These are phyloP conservation scores for Ceriops decandra DNA, from an alignment of 345 rosid genomes.

Conservation along the genomic window DNA sequence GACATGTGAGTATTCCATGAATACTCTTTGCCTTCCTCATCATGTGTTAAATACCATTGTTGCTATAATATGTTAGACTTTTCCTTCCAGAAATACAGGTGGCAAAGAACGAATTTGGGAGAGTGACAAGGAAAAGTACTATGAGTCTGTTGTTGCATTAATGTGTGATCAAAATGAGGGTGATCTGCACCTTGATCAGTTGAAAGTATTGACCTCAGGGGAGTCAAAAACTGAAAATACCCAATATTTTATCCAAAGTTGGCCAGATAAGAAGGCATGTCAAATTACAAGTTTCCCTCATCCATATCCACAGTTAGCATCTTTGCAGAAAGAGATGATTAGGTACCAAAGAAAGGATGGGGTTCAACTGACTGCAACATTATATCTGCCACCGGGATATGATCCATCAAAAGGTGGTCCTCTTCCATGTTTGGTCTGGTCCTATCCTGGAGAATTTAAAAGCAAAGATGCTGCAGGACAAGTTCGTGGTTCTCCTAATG, in stretches of 20 bases:
- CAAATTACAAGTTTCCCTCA: slow-evolving; percentile 90
- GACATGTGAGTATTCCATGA: slow-evolving; percentile 66
- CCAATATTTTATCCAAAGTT: slow-evolving; percentile 74
- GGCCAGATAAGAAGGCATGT: slow-evolving; percentile 76
- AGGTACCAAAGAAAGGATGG: slow-evolving; percentile 95
- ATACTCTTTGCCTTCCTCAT: neutral
- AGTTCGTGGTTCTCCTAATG: slow-evolving; percentile 99
- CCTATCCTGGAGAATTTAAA: slow-evolving; percentile 98
- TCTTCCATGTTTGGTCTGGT: slow-evolving; percentile 93
- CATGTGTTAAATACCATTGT: neutral
- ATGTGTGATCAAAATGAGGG: slow-evolving; percentile 91
- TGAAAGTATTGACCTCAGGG: slow-evolving; percentile 79
- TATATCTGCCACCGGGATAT: slow-evolving; percentile 88
- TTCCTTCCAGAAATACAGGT: slow-evolving; percentile 72
- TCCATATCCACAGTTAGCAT: slow-evolving; percentile 92
- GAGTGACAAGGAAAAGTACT: slow-evolving; percentile 88
- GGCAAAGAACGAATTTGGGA: slow-evolving; percentile 96
- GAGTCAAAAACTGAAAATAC: slow-evolving; percentile 96
- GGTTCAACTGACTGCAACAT: slow-evolving; percentile 91
- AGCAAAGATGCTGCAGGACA: slow-evolving; percentile 99
- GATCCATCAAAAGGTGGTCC: slow-evolving; percentile 89
- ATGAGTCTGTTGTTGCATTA: slow-evolving; percentile 81
- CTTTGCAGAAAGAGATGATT: slow-evolving; percentile 94
- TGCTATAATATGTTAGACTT: slow-evolving; percentile 27
- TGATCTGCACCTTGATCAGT: slow-evolving; percentile 55